Evolutionary conservation across 768 basidiomycete species (phyloP).

Genomic region (Leccinellum luteum): DNA sequence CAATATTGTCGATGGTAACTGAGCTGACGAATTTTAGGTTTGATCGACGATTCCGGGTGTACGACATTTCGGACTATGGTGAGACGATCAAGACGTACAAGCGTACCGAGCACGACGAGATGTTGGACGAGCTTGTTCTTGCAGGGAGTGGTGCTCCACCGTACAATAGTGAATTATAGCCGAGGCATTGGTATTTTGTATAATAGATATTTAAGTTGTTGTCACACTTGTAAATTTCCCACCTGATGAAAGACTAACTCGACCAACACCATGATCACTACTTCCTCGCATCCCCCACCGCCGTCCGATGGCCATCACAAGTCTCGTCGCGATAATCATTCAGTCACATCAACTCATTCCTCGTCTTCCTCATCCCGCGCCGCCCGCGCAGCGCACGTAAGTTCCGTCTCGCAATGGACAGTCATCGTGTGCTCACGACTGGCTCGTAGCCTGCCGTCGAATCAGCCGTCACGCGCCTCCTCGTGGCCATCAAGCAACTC

Average conservation of each 20-base stretch:
- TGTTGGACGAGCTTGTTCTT: conserved; percentile 63
- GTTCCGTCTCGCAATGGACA: conserved; percentile 1
- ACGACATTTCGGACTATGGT: conserved; percentile 83
- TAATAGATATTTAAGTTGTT: not conserved
- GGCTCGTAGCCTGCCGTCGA: conserved; percentile 75
- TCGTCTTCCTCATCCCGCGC: conserved; percentile 25
- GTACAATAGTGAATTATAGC: too few species aligned
- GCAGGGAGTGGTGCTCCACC: conserved; percentile 48
- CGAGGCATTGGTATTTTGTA: not conserved
- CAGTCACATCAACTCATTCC: conserved; percentile 48
- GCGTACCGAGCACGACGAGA: conserved; percentile 66
- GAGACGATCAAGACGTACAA: conserved; percentile 92
- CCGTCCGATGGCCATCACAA: conserved; percentile 39
- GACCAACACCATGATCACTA: conserved; percentile 18
- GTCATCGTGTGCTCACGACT: not conserved
- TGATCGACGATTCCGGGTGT: conserved; percentile 88
- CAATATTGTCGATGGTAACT: too few species aligned
- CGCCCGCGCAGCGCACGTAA: conserved; percentile 23
- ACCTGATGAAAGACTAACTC: too few species aligned
- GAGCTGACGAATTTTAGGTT: conserved; percentile 47
- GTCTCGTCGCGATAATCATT: conserved; percentile 53
- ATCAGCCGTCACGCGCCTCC: conserved; percentile 85
- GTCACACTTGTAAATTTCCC: conserved; percentile 18
- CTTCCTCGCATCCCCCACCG: conserved; percentile 21
- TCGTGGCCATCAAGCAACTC: conserved; percentile 94